phyloP scores from a whole-genome alignment of 2,329 filamentous ascomycete species.

The Trichoderma pleuroti region DNA sequence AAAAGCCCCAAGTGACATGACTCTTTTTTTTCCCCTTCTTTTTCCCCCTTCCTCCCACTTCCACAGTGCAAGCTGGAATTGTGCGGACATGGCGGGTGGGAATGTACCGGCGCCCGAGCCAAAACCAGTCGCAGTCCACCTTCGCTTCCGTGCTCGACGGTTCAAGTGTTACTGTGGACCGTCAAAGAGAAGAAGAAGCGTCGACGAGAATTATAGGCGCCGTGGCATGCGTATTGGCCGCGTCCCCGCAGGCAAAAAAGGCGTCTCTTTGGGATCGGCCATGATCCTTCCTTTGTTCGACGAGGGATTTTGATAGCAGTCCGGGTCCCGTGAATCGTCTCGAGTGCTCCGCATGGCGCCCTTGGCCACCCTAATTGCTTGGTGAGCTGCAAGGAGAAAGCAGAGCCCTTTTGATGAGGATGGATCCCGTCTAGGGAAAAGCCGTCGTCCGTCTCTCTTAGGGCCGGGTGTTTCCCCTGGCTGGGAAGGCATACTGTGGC shows the following conservation, averaged over 20 bases:
- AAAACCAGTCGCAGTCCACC: slow-evolving; percentile 3
- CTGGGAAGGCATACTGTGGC: slow-evolving; percentile 19
- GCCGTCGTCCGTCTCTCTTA: slow-evolving; percentile 17
- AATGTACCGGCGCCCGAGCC: slow-evolving; percentile 16
- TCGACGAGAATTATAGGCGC: neutral
- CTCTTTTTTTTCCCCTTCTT: neutral
- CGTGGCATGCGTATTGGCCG: neutral
- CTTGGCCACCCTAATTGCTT: neutral
- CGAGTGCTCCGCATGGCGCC: slow-evolving; percentile 8
- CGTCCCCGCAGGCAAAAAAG: slow-evolving; percentile 8
- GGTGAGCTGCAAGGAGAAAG: neutral
- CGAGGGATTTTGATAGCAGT: slow-evolving; percentile 14
- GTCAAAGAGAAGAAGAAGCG: neutral
- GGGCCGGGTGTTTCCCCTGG: slow-evolving; percentile 25
- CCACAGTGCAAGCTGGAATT: slow-evolving; percentile 16
- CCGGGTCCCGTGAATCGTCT: slow-evolving; percentile 5
- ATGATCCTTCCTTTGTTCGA: slow-evolving; percentile 4
- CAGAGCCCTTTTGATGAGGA: neutral
- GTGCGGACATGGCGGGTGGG: slow-evolving; percentile 14
- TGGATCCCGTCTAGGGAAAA: slow-evolving; percentile 19
- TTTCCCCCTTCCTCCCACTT: slow-evolving; percentile 3
- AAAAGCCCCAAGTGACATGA: neutral
- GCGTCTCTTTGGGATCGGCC: neutral
- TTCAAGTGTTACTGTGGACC: slow-evolving; percentile 9
- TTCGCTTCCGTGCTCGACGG: neutral